These are phyloP conservation scores for Irpex sp. DNA, from an alignment of 1,284 basidiomycete species.

Conservation along the genomic window DNA sequence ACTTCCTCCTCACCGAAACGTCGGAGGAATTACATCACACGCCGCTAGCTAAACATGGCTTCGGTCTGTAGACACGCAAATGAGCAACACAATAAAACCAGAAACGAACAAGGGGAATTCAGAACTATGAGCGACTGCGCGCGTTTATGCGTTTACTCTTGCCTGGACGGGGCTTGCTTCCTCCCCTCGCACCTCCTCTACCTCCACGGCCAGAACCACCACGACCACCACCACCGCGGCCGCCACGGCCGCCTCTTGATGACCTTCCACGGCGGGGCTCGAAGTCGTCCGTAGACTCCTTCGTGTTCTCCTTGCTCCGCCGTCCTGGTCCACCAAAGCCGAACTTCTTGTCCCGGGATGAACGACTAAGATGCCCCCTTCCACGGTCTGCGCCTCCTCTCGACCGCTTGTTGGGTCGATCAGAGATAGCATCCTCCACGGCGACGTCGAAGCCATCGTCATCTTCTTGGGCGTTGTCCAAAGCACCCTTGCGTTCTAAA, in stretches of 20 bases:
- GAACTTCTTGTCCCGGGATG: conserved; percentile 74
- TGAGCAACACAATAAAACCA: not conserved
- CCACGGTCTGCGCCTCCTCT: conserved; percentile 35
- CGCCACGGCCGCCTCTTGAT: conserved; percentile 29
- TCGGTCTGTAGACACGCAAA: not conserved
- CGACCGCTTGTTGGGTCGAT: conserved; percentile 64
- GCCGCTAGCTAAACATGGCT: too few relatives aligned
- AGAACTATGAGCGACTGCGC: conserved; percentile 34
- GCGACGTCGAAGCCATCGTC: conserved; percentile 83
- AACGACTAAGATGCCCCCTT: conserved; percentile 50
- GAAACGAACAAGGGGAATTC: not conserved
- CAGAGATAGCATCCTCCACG: conserved; percentile 81
- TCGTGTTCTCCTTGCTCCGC: conserved; percentile 79
- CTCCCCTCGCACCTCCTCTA: conserved; percentile 23
- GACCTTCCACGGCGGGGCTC: conserved; percentile 35
- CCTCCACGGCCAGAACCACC: conserved; percentile 27
- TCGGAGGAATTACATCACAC: too few relatives aligned
- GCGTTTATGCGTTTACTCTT: conserved; percentile 55
- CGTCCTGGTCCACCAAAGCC: conserved; percentile 70
- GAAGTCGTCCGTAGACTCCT: conserved; percentile 75
- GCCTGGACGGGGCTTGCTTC: conserved; percentile 48
- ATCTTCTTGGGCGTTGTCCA: conserved; percentile 66
- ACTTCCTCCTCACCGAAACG: too few relatives aligned
- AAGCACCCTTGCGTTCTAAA: conserved; percentile 78
- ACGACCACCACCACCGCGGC: conserved; percentile 26